These are phyloP conservation scores for Xylaria castorea DNA, from an alignment of 495 filamentous ascomycete genomes.

Conservation along the genomic window DNA sequence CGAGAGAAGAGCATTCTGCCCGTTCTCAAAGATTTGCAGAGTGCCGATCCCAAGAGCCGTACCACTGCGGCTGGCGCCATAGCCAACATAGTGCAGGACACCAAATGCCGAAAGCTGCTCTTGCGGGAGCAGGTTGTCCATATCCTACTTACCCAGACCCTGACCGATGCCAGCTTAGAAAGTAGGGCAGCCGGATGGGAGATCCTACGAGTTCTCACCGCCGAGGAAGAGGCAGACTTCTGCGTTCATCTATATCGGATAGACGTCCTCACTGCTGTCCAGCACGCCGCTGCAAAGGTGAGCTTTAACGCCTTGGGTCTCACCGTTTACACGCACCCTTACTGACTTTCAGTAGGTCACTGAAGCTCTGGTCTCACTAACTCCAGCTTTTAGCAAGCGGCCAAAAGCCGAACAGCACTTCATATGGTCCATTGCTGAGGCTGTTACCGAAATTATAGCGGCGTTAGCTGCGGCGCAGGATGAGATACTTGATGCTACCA, in stretches of 20 bases:
- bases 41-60: constrained; percentile 59
- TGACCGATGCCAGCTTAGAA: constrained; percentile 64
- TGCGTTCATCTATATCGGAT: constrained; percentile 66
- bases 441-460: constrained; percentile 51
- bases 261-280: constrained; percentile 62
- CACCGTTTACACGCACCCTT: not conserved
- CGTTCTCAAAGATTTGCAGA: constrained; percentile 61
- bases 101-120: constrained; percentile 63
- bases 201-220: constrained; percentile 62
- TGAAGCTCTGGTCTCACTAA: constrained; percentile 47
- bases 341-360: constrained; percentile 48
- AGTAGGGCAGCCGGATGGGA: constrained; percentile 66
- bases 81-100: constrained; percentile 64
- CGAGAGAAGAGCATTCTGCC: constrained; percentile 64
- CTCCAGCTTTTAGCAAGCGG: constrained; percentile 48
- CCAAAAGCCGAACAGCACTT: constrained; percentile 57
- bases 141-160: constrained; percentile 63
- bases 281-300: constrained; percentile 58
- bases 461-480: constrained; percentile 59
- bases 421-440: constrained; percentile 56
- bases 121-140: constrained; percentile 66
- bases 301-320: constrained; percentile 29
- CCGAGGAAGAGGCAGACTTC: constrained; percentile 66
- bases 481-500: constrained; percentile 60
- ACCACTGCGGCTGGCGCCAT: constrained; percentile 60